Evolutionary conservation across 176 grass and related monocot species (phyloP), one percentile per base, ranked within the genome.

Genomic region (Oryza meridionalis): DNA sequence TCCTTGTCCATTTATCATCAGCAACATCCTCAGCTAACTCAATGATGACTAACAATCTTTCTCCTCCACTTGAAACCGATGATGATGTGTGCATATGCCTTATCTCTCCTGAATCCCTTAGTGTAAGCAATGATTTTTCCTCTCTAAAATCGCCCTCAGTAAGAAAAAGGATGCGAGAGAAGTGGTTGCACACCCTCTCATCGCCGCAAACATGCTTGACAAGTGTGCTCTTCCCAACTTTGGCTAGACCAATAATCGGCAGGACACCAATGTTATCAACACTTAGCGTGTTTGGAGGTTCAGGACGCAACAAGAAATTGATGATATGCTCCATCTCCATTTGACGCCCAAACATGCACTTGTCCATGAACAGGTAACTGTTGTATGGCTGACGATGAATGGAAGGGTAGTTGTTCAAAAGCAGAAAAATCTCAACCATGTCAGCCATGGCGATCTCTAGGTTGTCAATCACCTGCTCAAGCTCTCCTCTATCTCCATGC

Each of bases 211-310:
- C 81, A 66, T 83, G 69, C 27, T 83, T 42, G 11, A 83, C 40
- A 65, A 83, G 42, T 6, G 81, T 83, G 27, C 40, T 74, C 24
- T 73, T 73, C n/a, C 80, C 53, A 64, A 82, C 75, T 80, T 79
- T 84, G 2, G 0, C 1, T 67, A 6, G 49, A 72, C 81, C 87
- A 69, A 85, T 69, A 6, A 89, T 76, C 3, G 82, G 70, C 21
- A 83, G 27, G 24, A 83, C 17, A 63, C 70, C 11, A 19, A 74
- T 1, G 13, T 63, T 42, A 51, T 51, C 47, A 50, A 16, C 3
- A 51, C 14, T 49, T 49, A 2, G 9, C 8, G 19, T 38, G 5
- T 40, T 77, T 55, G 53, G 53, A 73, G 53, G 11, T 26, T 73
- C 38, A 8, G 9, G 10, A 3, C 37, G 70, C 58, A 83, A 32